Conservation (phyloP, 495 filamentous ascomycete genomes). For the Pseudomonodictys pantanalensis region DNA sequence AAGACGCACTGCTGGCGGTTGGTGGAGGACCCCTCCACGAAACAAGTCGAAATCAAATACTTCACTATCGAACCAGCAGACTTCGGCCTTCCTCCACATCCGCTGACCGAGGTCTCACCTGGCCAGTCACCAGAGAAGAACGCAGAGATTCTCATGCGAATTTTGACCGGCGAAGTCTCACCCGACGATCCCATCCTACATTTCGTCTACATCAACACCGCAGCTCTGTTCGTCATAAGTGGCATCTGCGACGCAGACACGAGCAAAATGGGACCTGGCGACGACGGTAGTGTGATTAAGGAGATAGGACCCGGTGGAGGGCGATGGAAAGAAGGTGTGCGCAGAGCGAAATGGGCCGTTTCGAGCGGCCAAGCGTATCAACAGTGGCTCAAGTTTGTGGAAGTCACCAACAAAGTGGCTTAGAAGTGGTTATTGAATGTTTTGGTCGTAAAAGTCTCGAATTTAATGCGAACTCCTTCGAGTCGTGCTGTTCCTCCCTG, state of each 20-base stretch:
- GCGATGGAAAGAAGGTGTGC: conserved; percentile 89
- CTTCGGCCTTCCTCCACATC: conserved; percentile 77
- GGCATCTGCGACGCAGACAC: conserved; percentile 82
- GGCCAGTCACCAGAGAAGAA: conserved; percentile 87
- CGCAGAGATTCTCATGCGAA: conserved; percentile 71
- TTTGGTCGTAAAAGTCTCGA: too few species aligned
- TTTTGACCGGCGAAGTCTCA: conserved; percentile 69
- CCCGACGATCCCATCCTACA: conserved; percentile 80
- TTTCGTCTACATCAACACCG: conserved; percentile 92
- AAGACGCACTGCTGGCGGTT: conserved; percentile 84
- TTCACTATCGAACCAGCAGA: conserved; percentile 75
- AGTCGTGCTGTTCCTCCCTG: too few species aligned
- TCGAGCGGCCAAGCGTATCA: conserved; percentile 75
- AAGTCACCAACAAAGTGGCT: conserved; percentile 38
- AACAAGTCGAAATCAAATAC: conserved; percentile 59
- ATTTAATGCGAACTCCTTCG: too few species aligned
- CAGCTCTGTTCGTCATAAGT: conserved; percentile 75
- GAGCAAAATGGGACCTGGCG: conserved; percentile 71
- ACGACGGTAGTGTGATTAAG: conserved; percentile 67
- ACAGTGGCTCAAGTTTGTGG: conserved; percentile 51
- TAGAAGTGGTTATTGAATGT: too few species aligned
- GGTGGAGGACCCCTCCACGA: conserved; percentile 52
- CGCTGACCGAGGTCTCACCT: conserved; percentile 71
- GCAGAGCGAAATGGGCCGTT: conserved; percentile 78
- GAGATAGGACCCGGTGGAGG: conserved; percentile 79